Evolutionary conservation across 2,329 filamentous ascomycete genomes (phyloP).

Genomic region (Diaporthe sp.): DNA sequence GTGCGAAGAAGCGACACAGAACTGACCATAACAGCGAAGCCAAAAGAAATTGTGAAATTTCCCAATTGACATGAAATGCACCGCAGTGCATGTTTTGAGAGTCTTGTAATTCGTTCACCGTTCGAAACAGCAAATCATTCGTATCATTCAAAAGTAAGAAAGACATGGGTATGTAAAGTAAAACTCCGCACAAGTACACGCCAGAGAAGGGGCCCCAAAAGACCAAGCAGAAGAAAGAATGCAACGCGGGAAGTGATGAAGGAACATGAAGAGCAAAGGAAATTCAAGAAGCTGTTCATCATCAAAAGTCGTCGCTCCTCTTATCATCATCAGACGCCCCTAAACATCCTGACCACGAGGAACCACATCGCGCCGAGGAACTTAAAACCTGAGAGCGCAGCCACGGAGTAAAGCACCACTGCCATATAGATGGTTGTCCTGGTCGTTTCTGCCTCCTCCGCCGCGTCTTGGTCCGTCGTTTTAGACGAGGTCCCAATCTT

Average conservation of each 20-base stretch:
- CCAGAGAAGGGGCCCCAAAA: constrained; percentile 11
- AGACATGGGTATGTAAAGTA: constrained; percentile 36
- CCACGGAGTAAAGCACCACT: constrained; percentile 91
- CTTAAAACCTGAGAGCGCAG: constrained; percentile 85
- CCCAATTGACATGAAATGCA: background rate
- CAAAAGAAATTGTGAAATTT: background rate
- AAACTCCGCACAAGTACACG: constrained; percentile 5
- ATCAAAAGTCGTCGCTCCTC: constrained; percentile 30
- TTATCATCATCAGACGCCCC: constrained; percentile 67
- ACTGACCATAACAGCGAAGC: background rate
- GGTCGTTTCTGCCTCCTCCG: constrained; percentile 54
- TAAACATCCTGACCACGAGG: constrained; percentile 88
- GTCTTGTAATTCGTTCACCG: constrained; percentile 1
- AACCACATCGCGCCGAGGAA: constrained; percentile 94
- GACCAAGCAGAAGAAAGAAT: background rate
- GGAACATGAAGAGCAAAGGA: constrained; percentile 26
- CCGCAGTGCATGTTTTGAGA: background rate
- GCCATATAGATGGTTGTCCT: constrained; percentile 87
- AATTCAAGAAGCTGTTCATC: constrained; percentile 23
- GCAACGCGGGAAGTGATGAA: background rate
- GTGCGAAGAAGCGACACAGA: background rate
- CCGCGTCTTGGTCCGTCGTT: constrained; percentile 50
- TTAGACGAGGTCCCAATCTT: constrained; percentile 59
- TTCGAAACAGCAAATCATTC: constrained; percentile 19
- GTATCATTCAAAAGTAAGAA: constrained; percentile 20